Evolutionary conservation across 768 basidiomycete genomes (phyloP), one percentile per base, ranked within the genome.

Genomic region (Boletus tomentosulus): DNA sequence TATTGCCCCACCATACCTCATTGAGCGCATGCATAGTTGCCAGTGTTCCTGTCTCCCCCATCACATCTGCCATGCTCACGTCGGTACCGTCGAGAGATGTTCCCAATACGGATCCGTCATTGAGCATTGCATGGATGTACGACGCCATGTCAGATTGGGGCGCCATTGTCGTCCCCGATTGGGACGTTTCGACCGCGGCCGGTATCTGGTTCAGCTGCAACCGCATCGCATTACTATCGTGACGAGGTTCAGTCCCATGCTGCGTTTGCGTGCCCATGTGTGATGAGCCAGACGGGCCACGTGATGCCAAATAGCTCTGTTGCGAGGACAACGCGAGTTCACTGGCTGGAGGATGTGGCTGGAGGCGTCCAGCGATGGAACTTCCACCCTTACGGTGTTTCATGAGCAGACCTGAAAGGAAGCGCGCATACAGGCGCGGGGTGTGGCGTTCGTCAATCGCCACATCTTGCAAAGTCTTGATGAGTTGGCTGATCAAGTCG

Each of bases 371-470:
- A 24, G 76, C 73, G 15, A 83, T 76, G 1, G 48, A 51, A n/a
- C 78, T 77, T 16, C 85, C 83, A 58, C 87, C 86, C 48, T 78
- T 79, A n/a, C 84, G 81, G 65, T 89, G 82, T 51, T 79, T 80
- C 30, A 82, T 80, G 19, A 92, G 73, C 27, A 91, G 73, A n/a
- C 84, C 77, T 0, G 85, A 82, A 7, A 92, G 77, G 76, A 92
- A 92, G 13, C 87, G 82, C 12, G 89, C 86, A 61, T 91, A 89
- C 33, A 91, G 74, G 58, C 83, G 85, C 2, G 88, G 89, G 0
- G 87, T 89, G 63, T 92, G 89, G 13, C 85, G 79, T 60, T 88
- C 87, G 61, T 92, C 89, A 47, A 91, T 87, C 15, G 89, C 86
- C 46, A 90, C 82, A 53, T 85, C 84, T 12, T 83, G 79, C 50